Evolutionary conservation across 768 basidiomycete species (phyloP).

Genomic region (Lentinula edodes): DNA sequence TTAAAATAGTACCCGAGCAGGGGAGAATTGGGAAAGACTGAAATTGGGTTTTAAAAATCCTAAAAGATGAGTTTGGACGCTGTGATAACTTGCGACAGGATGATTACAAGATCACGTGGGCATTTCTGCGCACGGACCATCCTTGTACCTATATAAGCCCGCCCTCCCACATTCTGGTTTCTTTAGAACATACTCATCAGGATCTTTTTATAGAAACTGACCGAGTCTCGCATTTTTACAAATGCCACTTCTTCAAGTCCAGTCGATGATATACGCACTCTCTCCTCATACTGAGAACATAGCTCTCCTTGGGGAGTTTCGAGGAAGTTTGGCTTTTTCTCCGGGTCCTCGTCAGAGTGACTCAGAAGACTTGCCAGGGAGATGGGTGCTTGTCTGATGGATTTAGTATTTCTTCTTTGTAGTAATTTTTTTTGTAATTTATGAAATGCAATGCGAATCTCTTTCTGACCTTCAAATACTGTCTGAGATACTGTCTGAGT

Average conservation of each 20-base stretch:
- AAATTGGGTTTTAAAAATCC: background rate
- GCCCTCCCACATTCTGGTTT: constrained; percentile 12
- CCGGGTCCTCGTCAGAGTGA: constrained; percentile 21
- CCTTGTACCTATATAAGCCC: background rate
- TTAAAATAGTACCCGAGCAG: too few relatives aligned
- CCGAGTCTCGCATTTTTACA: constrained; percentile 78
- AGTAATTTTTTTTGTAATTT: background rate
- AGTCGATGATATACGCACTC: constrained; percentile 63
- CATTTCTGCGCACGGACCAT: constrained; percentile 1
- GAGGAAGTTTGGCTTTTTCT: constrained; percentile 56
- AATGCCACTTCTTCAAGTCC: constrained; percentile 70
- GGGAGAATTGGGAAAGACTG: background rate
- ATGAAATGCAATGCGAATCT: background rate
- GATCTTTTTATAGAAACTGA: constrained; percentile 81
- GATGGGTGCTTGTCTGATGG: constrained; percentile 63
- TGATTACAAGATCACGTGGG: background rate
- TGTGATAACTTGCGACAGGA: background rate
- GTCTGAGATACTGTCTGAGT: too few relatives aligned
- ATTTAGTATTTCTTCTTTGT: constrained; percentile 21
- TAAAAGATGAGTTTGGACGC: too few relatives aligned
- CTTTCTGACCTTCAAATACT: too few relatives aligned
- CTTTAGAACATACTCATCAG: constrained; percentile 75
- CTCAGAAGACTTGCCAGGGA: constrained; percentile 38
- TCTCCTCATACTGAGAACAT: constrained; percentile 68
- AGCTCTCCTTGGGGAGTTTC: constrained; percentile 35